phyloP scores from a whole-genome alignment of 2,329 filamentous ascomycete species.

The Venturia nashicola region DNA sequence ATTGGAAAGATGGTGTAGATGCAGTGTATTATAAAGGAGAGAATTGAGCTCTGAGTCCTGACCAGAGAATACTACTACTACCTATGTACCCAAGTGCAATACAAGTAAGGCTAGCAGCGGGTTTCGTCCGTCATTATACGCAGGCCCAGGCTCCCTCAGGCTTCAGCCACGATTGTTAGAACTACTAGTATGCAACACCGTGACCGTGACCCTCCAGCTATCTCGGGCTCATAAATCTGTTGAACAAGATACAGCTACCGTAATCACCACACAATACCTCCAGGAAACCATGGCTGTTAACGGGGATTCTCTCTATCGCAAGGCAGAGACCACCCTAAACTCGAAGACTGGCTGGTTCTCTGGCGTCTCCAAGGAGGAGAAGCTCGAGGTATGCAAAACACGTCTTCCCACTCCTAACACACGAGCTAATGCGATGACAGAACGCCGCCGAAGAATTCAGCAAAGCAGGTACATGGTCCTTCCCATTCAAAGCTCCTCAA shows the following conservation, averaged over 20 bases:
- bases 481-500: neutral
- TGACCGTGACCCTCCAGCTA: no score
- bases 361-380: conserved; percentile 1
- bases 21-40: no score
- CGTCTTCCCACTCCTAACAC: neutral
- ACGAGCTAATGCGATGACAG: neutral
- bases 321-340: conserved; percentile 4
- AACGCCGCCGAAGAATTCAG: conserved; percentile 6
- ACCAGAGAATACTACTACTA: no score
- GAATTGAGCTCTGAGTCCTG: neutral
- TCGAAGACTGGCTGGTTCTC: conserved; percentile 3
- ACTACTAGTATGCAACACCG: no score
- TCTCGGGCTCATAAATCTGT: neutral
- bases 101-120: neutral
- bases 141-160: neutral
- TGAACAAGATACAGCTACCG: neutral
- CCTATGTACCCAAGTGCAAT: no score
- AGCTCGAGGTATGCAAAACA: neutral
- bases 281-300: neutral
- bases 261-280: neutral
- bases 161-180: neutral
- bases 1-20: no score
- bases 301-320: neutral
- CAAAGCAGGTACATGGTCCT: neutral
- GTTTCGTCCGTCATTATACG: no score